phyloP scores from a whole-genome alignment of 2,329 filamentous ascomycete species.

The Penicillium olsonii region DNA sequence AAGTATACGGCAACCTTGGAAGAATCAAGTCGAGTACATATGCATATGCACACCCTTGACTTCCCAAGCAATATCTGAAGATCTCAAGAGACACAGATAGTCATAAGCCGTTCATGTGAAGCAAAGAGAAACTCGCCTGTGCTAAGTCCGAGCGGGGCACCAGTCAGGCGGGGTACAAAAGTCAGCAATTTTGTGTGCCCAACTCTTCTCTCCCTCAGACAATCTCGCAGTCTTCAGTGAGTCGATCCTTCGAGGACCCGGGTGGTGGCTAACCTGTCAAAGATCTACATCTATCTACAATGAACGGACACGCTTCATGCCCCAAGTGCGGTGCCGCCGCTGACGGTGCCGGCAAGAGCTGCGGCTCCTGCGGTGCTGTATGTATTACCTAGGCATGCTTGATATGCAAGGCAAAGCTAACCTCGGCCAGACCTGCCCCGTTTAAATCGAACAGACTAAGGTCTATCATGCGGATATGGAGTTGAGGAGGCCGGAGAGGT shows the following conservation, averaged over 20 bases:
- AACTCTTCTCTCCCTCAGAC: neutral
- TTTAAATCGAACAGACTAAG: conserved; percentile 8
- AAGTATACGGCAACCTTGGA: too few relatives aligned
- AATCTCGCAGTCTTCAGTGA: neutral
- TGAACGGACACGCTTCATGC: conserved; percentile 25
- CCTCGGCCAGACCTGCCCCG: conserved; percentile 20
- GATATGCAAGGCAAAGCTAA: conserved; percentile 5
- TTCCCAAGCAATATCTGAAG: too few relatives aligned
- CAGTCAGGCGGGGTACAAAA: conserved; percentile 16
- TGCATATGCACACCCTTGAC: too few relatives aligned
- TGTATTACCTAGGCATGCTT: conserved; percentile 1
- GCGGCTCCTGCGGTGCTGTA: conserved; percentile 26
- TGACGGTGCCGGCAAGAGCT: conserved; percentile 21
- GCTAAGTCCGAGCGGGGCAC: conserved; percentile 7
- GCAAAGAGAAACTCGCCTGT: neutral
- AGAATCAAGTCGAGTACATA: too few relatives aligned
- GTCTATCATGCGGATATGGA: neutral
- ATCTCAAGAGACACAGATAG: too few relatives aligned
- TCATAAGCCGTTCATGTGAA: too few relatives aligned
- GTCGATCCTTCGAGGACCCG: conserved; percentile 1
- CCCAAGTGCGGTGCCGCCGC: conserved; percentile 23
- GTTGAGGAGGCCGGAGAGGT: neutral
- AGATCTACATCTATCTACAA: conserved; percentile 13
- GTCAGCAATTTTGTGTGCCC: conserved; percentile 11
- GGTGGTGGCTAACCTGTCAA: conserved; percentile 1